Evolutionary conservation across 2,329 filamentous ascomycete genomes (phyloP), one percentile per base, ranked within the genome.

Genomic region (Diplodia mutila): DNA sequence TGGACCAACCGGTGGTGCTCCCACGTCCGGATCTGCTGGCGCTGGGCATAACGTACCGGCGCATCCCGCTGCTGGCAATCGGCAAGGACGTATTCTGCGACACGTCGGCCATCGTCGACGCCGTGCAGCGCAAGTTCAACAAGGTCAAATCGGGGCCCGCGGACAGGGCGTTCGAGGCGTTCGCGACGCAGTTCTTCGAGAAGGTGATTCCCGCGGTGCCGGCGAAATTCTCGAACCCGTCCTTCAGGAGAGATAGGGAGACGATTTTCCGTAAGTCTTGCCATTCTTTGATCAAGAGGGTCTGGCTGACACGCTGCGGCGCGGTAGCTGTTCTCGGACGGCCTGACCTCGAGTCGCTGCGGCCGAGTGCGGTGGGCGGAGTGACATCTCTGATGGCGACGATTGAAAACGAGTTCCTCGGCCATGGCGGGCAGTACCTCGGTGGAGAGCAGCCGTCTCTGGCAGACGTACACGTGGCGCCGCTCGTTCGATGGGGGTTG

Each of bases 1-100:
- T 46, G 27, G 55, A 64, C n/a, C 55, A 63, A 8, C 73, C 75
- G n/a, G 70, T 71, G 14, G 69, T 75, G 25, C 75, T 76, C 72
- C 75, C 76, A 5, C 72, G 76, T 1, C 73, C 75, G 1, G 74
- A 76, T 34, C 71, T 78, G 2, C 70, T 71, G 21, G 65, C 70
- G 11, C 68, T 69, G 5, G 68, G 68, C 12, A 69, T 68, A 25
- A 67, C 42, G 11, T 65, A 67, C 48, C 46, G 68, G 23, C 55
- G 51, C 8, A 65, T 69, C 2, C 68, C 68, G 18, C 14, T 69
- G 48, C 29, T 69, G 21, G 65, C 68, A 12, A 59, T 69, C 5
- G 68, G 65, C 16, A 69, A 59, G 29, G 68, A 69, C 14, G 32
- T 68, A 3, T 69, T 59, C 49, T 67, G 65, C 39, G 68, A 67